Percentiles rank a stretch among this genome's conserved stretches.
Evolutionary conservation across 106 monocot species (phyloP).

Genomic region (Xerophyta viscosa): DNA sequence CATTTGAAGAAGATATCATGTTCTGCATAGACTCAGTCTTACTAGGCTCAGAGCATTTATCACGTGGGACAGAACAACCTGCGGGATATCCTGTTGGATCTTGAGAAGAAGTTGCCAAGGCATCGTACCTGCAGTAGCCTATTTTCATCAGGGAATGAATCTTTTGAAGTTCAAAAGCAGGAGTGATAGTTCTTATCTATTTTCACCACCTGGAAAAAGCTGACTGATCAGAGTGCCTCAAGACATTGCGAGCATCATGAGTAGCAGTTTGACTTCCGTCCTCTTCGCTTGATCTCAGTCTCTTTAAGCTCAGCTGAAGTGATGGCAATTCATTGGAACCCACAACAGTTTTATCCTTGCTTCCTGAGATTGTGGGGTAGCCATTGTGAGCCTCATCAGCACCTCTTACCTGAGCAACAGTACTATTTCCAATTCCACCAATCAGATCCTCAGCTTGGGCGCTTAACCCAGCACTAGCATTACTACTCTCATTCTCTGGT

Average conservation of each 20-base stretch:
- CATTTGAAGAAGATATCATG: slow-evolving; percentile 24
- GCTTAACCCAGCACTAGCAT: too few species aligned
- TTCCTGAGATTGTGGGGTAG: slow-evolving; percentile 24
- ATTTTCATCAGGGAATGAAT: too few species aligned
- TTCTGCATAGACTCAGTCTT: slow-evolving; percentile 38
- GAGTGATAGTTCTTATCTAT: too few species aligned
- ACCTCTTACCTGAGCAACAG: slow-evolving; percentile 5
- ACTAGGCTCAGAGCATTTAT: slow-evolving; percentile 43
- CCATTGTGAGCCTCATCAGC: slow-evolving; percentile 13
- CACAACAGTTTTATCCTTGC: slow-evolving; percentile 33
- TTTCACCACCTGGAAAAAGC: slow-evolving; percentile 76
- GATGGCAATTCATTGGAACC: slow-evolving; percentile 34
- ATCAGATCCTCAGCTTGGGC: slow-evolving; percentile 31
- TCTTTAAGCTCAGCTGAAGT: slow-evolving; percentile 65
- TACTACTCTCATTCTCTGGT: too few species aligned
- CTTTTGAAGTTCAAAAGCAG: too few species aligned
- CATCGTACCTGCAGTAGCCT: slow-evolving; percentile 4
- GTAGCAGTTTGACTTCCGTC: slow-evolving; percentile 4
- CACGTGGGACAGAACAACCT: slow-evolving; percentile 39
- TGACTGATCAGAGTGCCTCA: slow-evolving; percentile 63
- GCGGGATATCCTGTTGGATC: slow-evolving; percentile 29
- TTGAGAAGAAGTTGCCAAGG: slow-evolving; percentile 51
- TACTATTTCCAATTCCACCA: slow-evolving; percentile 20
- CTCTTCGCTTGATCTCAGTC: slow-evolving; percentile 39
- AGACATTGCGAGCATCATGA: slow-evolving; percentile 39